These are phyloP conservation scores for Calonectria crousiana DNA, from an alignment of 2,329 filamentous ascomycete genomes.

Conservation along the genomic window DNA sequence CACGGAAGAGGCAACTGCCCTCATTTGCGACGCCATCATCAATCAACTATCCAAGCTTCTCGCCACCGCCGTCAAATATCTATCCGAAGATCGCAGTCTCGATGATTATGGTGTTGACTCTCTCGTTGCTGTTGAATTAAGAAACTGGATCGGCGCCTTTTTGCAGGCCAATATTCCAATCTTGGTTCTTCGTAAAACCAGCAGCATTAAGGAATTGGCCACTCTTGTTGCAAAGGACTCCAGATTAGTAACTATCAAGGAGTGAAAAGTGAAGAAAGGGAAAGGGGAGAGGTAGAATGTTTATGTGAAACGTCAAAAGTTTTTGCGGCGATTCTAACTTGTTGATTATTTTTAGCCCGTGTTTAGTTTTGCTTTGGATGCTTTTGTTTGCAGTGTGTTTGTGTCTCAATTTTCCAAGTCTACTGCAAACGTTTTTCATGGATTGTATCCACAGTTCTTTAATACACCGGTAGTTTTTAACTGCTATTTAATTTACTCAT, in stretches of 20 bases:
- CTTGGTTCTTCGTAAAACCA: conserved; percentile 36
- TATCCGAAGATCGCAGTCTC: conserved; percentile 37
- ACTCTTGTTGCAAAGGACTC: conserved; percentile 37
- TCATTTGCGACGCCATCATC: conserved; percentile 35
- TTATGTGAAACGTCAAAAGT: background rate
- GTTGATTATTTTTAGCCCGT: background rate
- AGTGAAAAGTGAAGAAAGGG: conserved; percentile 6
- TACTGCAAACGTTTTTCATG: background rate
- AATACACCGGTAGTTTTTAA: background rate
- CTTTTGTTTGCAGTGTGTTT: background rate
- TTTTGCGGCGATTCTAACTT: background rate
- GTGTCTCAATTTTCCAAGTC: too few species aligned
- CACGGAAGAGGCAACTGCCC: conserved; percentile 31
- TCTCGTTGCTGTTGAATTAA: conserved; percentile 47
- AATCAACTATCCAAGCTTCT: conserved; percentile 42
- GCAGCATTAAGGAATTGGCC: conserved; percentile 38
- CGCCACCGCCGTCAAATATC: conserved; percentile 39
- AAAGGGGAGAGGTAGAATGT: background rate
- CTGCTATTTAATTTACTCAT: background rate
- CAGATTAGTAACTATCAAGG: conserved; percentile 32
- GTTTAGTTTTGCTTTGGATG: background rate
- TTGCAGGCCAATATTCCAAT: conserved; percentile 40
- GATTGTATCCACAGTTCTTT: background rate
- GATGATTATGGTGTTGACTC: conserved; percentile 47
- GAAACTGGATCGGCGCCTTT: conserved; percentile 44